A percentile compares a stretch with the other conserved stretches of the same genome.
Evolutionary conservation across 2,329 filamentous ascomycete species (phyloP).

Genomic region (Pyricularia sp.): DNA sequence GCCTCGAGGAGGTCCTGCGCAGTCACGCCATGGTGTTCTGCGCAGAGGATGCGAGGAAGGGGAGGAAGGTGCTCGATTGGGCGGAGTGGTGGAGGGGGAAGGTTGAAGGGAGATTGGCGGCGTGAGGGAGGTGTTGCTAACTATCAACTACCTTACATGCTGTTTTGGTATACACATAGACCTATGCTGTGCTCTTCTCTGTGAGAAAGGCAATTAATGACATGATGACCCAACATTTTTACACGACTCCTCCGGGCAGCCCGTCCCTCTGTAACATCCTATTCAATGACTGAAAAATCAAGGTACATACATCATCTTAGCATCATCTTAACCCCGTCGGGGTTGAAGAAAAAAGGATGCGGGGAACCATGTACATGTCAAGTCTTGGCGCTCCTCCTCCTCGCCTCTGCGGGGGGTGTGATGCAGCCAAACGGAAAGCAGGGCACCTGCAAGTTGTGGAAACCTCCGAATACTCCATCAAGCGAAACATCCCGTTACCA

Average conservation of each 20-base stretch:
- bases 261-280: background rate
- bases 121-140: background rate
- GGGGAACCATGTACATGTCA: background rate
- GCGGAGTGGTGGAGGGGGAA: constrained; percentile 57
- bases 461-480: background rate
- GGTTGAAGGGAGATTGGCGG: constrained; percentile 19
- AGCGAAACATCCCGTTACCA: background rate
- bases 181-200: background rate
- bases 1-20: constrained; percentile 72
- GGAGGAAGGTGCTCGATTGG: constrained; percentile 62
- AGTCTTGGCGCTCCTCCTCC: background rate
- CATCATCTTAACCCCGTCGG: background rate
- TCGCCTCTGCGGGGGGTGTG: background rate
- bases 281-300: background rate
- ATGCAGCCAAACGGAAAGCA: background rate
- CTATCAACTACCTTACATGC: background rate
- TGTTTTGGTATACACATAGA: background rate
- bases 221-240: background rate
- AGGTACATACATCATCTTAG: background rate
- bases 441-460: background rate
- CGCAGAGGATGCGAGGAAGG: constrained; percentile 70
- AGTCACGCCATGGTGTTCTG: constrained; percentile 92
- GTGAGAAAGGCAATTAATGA: background rate
- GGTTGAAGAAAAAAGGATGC: background rate
- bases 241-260: background rate